Evolutionary conservation across 208 protist species (phyloP).

Genomic region (Trypanosoma lewisi): DNA sequence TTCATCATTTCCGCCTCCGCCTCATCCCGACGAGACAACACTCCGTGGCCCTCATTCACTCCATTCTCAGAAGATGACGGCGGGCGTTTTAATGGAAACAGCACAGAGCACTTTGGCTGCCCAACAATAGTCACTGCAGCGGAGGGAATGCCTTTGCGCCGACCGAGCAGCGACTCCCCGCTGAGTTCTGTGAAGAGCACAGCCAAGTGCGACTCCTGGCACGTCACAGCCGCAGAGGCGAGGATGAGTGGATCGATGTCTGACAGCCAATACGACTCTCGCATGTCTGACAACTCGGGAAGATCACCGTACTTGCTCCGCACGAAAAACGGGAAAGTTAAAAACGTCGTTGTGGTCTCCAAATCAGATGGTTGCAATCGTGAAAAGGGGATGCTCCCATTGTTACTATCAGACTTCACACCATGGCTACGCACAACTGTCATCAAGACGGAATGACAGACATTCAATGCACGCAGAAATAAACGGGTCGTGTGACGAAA

Average conservation of each 20-base stretch:
- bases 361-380: background rate
- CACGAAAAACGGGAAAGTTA: slow-evolving; percentile 21
- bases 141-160: slow-evolving; percentile 36
- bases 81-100: slow-evolving; percentile 44
- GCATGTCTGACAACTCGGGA: slow-evolving; percentile 42
- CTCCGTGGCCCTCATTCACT: background rate
- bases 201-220: slow-evolving; percentile 44
- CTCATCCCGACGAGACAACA: slow-evolving; percentile 13
- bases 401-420: background rate
- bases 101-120: slow-evolving; percentile 34
- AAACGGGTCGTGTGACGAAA: slow-evolving; percentile 33
- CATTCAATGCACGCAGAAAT: slow-evolving; percentile 43
- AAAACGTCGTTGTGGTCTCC: background rate
- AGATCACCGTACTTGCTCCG: slow-evolving; percentile 33
- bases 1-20: slow-evolving; percentile 18
- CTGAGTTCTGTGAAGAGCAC: slow-evolving; percentile 54
- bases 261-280: slow-evolving; percentile 53
- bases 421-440: slow-evolving; percentile 43
- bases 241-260: slow-evolving; percentile 54
- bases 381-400: background rate
- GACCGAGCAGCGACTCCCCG: slow-evolving; percentile 56
- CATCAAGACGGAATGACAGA: slow-evolving; percentile 35
- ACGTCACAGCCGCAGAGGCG: slow-evolving; percentile 38
- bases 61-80: background rate
- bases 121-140: slow-evolving; percentile 6